These are phyloP conservation scores for Scedosporium boydii DNA, from an alignment of 2,329 filamentous ascomycete genomes.

Conservation along the genomic window DNA sequence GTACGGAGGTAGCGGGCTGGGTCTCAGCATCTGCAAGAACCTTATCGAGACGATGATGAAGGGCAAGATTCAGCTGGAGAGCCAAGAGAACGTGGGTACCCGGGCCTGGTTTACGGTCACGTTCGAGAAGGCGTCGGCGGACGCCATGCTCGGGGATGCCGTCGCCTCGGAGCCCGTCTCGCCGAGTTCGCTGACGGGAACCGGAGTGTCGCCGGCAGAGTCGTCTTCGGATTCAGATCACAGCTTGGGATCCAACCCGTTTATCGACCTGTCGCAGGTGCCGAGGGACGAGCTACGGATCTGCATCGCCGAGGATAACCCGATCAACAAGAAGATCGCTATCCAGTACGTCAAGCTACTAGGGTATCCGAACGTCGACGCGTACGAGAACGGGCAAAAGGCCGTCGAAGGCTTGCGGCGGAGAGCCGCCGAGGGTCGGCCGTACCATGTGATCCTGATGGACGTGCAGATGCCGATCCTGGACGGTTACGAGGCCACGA, in stretches of 20 bases:
- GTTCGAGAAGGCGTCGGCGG: conserved; percentile 69
- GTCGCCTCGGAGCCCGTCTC: conserved; percentile 27
- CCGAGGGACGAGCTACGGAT: conserved; percentile 72
- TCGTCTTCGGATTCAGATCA: conserved; percentile 23
- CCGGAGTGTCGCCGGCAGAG: conserved; percentile 12
- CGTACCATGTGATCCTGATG: conserved; percentile 90
- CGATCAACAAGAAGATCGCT: conserved; percentile 89
- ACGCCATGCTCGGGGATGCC: conserved; percentile 48
- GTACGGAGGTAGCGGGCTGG: conserved; percentile 85
- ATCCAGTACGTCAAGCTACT: conserved; percentile 83
- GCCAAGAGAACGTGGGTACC: conserved; percentile 60
- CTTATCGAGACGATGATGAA: conserved; percentile 89
- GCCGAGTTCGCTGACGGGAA: conserved; percentile 24
- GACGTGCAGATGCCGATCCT: conserved; percentile 94
- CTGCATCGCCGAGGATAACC: conserved; percentile 91
- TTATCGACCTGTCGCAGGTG: conserved; percentile 61
- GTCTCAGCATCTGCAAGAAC: conserved; percentile 88
- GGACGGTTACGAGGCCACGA: conserved; percentile 87
- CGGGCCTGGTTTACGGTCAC: conserved; percentile 71
- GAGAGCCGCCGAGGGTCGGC: conserved; percentile 59
- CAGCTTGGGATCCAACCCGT: conserved; percentile 30
- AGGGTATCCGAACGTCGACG: conserved; percentile 71
- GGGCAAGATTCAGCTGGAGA: conserved; percentile 75
- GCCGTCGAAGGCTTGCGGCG: conserved; percentile 77
- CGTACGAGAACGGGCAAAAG: conserved; percentile 81